Percentiles rank a stretch among this genome's conserved stretches.
Evolutionary conservation across 1,284 basidiomycete genomes (phyloP).

Genomic region (Rhodofomes roseus): DNA sequence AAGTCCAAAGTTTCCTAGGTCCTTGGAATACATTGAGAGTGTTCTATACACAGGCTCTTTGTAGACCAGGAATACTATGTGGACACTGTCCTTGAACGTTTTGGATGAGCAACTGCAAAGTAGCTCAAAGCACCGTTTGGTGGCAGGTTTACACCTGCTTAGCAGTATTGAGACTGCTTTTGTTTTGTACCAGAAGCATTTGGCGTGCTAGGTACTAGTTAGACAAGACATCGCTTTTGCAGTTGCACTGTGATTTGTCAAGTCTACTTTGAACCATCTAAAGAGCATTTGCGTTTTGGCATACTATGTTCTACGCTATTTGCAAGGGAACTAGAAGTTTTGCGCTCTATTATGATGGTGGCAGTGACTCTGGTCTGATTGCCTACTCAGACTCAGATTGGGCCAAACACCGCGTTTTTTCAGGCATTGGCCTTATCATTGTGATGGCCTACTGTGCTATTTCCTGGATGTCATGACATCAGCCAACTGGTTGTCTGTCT

Average conservation of each 20-base stretch:
- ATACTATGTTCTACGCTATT: conserved; percentile 34
- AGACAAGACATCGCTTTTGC: conserved; percentile 35
- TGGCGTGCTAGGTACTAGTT: conserved; percentile 29
- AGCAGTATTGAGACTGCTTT: not conserved
- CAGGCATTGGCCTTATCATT: conserved; percentile 31
- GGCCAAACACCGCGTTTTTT: conserved; percentile 22
- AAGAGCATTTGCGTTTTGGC: conserved; percentile 33
- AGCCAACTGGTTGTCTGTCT: conserved; percentile 12
- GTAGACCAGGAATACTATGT: not conserved
- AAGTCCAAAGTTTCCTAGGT: not conserved
- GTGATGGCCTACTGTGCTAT: conserved; percentile 23
- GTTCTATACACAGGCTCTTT: not conserved
- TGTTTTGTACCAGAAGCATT: conserved; percentile 23
- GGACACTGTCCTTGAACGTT: not conserved
- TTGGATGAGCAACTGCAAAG: not conserved
- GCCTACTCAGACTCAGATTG: conserved; percentile 40
- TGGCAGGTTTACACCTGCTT: not conserved
- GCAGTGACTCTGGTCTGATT: conserved; percentile 13
- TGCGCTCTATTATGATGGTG: conserved; percentile 27
- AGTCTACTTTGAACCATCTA: conserved; percentile 29
- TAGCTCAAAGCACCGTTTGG: not conserved
- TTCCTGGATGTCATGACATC: conserved; percentile 33
- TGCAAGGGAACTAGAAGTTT: conserved; percentile 32
- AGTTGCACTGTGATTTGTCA: conserved; percentile 8
- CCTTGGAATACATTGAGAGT: not conserved